Conservation (phyloP, 2,329 filamentous ascomycete species). For the Penicillium sp. region DNA sequence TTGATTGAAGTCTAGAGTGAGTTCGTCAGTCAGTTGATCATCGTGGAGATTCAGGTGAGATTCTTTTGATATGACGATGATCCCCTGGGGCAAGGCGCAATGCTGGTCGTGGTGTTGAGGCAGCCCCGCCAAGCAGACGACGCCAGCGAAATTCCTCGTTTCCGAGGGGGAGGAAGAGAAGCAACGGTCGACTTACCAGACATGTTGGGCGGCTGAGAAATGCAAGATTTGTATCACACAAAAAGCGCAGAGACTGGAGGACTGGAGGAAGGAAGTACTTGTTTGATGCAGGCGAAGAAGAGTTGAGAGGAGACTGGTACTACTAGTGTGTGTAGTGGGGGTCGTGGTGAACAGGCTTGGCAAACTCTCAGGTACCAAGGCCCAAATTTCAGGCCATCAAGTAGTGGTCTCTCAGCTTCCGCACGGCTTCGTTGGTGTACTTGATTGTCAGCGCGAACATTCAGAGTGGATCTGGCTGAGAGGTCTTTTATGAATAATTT, state of each 20-base stretch:
- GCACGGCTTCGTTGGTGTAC: no score
- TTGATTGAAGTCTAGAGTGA: constrained; percentile 30
- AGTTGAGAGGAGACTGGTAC: not conserved
- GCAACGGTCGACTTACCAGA: constrained; percentile 23
- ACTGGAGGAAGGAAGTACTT: constrained; percentile 15
- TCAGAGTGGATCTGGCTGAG: no score
- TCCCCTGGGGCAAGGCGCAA: constrained; percentile 12
- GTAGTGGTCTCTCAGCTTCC: no score
- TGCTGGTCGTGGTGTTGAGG: constrained; percentile 10
- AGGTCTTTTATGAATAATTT: no score
- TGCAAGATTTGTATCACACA: constrained; percentile 2
- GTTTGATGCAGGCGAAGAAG: constrained; percentile 17
- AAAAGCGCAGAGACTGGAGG: constrained; percentile 19
- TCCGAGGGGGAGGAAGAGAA: not conserved
- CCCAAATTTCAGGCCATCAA: no score
- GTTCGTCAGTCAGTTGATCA: constrained; percentile 11
- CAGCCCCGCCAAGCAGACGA: constrained; percentile 1
- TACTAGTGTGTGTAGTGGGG: no score
- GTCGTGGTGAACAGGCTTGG: no score
- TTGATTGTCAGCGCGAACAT: no score
- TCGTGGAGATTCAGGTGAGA: not conserved
- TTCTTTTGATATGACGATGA: constrained; percentile 3
- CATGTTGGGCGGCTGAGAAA: constrained; percentile 25
- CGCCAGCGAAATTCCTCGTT: not conserved
- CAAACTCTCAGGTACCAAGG: no score